Conservation (phyloP, 768 basidiomycete species). For the Suillus tomentosus region DNA sequence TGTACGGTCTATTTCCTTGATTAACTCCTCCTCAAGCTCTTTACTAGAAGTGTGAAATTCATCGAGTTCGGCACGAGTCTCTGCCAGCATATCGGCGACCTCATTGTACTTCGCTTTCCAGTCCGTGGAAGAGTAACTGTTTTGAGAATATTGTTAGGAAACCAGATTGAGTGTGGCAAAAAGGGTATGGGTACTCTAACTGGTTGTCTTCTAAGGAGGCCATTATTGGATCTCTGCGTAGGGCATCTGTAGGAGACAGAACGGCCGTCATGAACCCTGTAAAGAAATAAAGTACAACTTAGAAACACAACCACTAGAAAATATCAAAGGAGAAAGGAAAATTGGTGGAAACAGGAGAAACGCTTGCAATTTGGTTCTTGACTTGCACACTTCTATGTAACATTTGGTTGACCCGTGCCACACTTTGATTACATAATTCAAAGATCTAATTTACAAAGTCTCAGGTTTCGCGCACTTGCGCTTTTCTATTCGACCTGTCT, state of each 20-base stretch:
- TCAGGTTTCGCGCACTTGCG: slow-evolving; percentile 89
- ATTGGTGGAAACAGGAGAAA: slow-evolving; percentile 18
- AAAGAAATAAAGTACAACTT: slow-evolving; percentile 25
- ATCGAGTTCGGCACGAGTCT: slow-evolving; percentile 83
- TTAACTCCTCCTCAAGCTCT: slow-evolving; percentile 91
- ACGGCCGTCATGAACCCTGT: slow-evolving; percentile 58
- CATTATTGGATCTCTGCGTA: slow-evolving; percentile 62
- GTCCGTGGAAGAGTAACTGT: slow-evolving; percentile 62
- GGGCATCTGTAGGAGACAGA: slow-evolving; percentile 57
- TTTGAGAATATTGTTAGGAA: slow-evolving; percentile 22
- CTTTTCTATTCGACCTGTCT: slow-evolving; percentile 76
- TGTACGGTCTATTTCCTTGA: slow-evolving; percentile 85
- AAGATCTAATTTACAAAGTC: slow-evolving; percentile 41
- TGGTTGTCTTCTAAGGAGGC: slow-evolving; percentile 63
- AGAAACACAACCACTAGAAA: slow-evolving; percentile 20
- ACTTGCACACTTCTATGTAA: neutral
- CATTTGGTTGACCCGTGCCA: slow-evolving; percentile 8
- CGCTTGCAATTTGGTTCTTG: slow-evolving; percentile 2
- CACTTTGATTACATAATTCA: slow-evolving; percentile 12
- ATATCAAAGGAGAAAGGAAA: slow-evolving; percentile 12
- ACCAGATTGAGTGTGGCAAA: slow-evolving; percentile 18
- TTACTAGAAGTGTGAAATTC: slow-evolving; percentile 87
- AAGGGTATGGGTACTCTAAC: slow-evolving; percentile 46
- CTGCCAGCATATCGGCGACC: slow-evolving; percentile 79
- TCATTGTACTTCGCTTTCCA: slow-evolving; percentile 83